phyloP scores from a whole-genome alignment of 768 basidiomycete species.

The Exsudoporus frostii region DNA sequence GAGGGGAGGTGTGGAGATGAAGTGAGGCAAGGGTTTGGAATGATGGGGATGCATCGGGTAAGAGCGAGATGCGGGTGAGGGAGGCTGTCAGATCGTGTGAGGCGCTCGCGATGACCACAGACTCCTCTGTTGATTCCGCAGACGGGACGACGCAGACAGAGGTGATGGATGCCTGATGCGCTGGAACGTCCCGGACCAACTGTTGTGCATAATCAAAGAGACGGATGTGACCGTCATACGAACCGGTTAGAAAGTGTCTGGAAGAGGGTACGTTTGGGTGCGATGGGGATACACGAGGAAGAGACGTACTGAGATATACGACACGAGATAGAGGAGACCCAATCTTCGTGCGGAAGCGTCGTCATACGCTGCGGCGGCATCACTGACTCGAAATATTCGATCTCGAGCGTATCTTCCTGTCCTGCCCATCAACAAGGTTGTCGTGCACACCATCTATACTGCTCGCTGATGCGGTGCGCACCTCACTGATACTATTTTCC shows the following conservation, averaged over 20 bases:
- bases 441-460: background rate
- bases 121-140: conserved; percentile 23
- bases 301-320: conserved; percentile 14
- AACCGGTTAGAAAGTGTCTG: conserved; percentile 72
- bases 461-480: background rate
- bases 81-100: conserved; percentile 79
- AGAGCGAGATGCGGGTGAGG: conserved; percentile 36
- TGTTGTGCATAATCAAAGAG: conserved; percentile 70
- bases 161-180: conserved; percentile 67
- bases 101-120: conserved; percentile 55
- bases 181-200: conserved; percentile 43
- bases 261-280: background rate
- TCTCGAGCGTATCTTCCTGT: too few relatives aligned
- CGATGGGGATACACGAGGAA: background rate
- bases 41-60: background rate
- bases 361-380: conserved; percentile 83
- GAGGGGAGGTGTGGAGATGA: conserved; percentile 76
- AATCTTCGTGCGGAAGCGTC: conserved; percentile 83
- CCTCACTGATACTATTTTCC: background rate
- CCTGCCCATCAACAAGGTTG: conserved; percentile 9
- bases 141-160: conserved; percentile 56
- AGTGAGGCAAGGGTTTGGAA: conserved; percentile 53
- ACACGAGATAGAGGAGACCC: conserved; percentile 44
- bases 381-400: conserved; percentile 88
- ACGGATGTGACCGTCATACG: conserved; percentile 77